Evolutionary conservation across 2,329 filamentous ascomycete genomes (phyloP).

Genomic region (Ambrosiella xylebori): DNA sequence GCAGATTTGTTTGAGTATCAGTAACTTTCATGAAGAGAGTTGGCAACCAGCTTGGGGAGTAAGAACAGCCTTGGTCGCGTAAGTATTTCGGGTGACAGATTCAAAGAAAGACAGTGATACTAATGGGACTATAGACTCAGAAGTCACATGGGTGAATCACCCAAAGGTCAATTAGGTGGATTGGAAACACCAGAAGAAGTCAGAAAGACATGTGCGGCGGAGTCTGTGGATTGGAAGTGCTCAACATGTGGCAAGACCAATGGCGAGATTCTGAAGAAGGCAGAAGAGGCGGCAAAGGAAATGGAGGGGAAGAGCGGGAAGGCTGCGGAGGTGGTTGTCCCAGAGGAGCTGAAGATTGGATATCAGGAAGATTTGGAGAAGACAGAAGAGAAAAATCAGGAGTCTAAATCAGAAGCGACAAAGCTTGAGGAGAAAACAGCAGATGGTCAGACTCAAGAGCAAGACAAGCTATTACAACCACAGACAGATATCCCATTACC

Average conservation of each 20-base stretch:
- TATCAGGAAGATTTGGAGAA: conserved; percentile 51
- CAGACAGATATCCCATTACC: background rate
- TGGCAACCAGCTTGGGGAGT: conserved; percentile 99
- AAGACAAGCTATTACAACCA: background rate
- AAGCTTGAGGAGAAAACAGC: background rate
- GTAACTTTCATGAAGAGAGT: conserved; percentile 89
- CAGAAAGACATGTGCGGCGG: conserved; percentile 49
- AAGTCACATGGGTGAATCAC: conserved; percentile 84
- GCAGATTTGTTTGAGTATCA: conserved; percentile 90
- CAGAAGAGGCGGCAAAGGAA: conserved; percentile 13
- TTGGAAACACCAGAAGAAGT: conserved; percentile 57
- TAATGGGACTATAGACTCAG: conserved; percentile 33
- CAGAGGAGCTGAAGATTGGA: conserved; percentile 43
- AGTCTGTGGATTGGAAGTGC: conserved; percentile 53
- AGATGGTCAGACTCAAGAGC: background rate
- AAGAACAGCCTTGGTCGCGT: conserved; percentile 62
- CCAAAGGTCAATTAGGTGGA: conserved; percentile 76
- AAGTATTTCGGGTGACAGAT: conserved; percentile 13
- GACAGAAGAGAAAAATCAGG: conserved; percentile 1
- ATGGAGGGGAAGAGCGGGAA: conserved; percentile 18
- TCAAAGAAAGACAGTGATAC: background rate
- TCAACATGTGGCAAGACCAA: conserved; percentile 53
- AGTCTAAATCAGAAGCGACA: conserved; percentile 27
- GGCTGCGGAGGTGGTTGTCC: conserved; percentile 22
- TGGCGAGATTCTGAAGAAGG: conserved; percentile 52